Evolutionary conservation across 164 flowering plant genomes (phyloP), one percentile per base, ranked within the genome.

Genomic region (Cinnamomum micranthum): DNA sequence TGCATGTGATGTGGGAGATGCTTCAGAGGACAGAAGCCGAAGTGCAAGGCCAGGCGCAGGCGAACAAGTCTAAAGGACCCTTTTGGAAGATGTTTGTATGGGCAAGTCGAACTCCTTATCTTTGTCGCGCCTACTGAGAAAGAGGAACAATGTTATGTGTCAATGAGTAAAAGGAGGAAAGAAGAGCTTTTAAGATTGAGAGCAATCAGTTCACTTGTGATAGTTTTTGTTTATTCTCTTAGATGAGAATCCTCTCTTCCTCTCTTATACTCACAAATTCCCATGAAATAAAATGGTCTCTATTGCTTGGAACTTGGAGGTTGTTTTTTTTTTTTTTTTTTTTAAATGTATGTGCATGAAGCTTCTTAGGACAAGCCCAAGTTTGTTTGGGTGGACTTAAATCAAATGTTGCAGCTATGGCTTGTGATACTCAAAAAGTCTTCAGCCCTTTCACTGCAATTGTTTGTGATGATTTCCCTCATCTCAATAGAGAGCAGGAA

Each of bases 1-100:
- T 87, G 63, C 88, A 74, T 0, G 84, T 86, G 74, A 85, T 87
- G 90, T 87, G 90, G 90, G 84, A 85, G 78, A 85, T 87, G 86
- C 84, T 87, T 62, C 76, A 72, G 24, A 81, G 76, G 74, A 81
- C 69, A 11, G 83, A 87, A 68, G 65, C 79, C 4, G 78, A 79
- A 47, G 14, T 55, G 10, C 17, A 20, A 15, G 60, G 60, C n/a
- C 60, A 20, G 60, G 19, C 0, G 13, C 55, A 62, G 1, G 12
- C n/a, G 20, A 81, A 72, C 25, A 71, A 35, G 69, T 65, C 60
- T 20, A 82, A 80, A 73, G 64, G 70, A 73, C 20, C 65, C 6
- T 68, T 69, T 14, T 85, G 79, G 84, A 84, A 71, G 19, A 33
- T 78, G 33, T 71, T 81, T 19, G 24, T 22, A 50, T 72, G 51